These are phyloP conservation scores for Microcos paniculata DNA, from an alignment of 345 rosid species.

Conservation along the genomic window DNA sequence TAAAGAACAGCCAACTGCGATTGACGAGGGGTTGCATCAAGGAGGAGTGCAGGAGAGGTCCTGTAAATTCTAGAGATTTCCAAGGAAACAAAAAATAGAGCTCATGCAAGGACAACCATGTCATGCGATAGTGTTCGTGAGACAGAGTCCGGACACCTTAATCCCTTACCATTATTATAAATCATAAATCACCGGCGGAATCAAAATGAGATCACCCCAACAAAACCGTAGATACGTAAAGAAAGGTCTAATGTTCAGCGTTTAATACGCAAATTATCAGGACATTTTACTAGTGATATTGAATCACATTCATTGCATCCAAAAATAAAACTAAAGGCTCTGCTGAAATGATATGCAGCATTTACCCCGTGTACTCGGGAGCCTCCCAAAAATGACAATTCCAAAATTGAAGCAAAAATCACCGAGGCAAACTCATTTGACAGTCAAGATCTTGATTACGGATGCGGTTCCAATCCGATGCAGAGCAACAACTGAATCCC, in stretches of 20 bases:
- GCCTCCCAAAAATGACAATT: conserved; percentile 1
- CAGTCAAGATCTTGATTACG: conserved; percentile 87
- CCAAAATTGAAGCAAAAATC: background rate
- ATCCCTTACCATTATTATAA: background rate
- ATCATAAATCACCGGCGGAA: background rate
- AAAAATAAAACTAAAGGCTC: background rate
- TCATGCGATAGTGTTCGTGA: no score
- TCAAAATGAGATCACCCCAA: background rate
- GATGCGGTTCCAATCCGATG: conserved; percentile 91
- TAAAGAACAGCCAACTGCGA: background rate
- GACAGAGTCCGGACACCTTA: background rate
- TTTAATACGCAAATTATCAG: background rate
- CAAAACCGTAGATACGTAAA: background rate
- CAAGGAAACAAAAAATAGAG: background rate
- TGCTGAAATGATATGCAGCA: background rate
- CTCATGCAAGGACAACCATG: background rate
- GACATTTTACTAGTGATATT: background rate
- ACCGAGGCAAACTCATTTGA: conserved; percentile 37
- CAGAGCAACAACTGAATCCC: conserved; percentile 89
- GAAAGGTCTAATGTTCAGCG: background rate
- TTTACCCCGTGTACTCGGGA: background rate
- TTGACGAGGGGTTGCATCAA: background rate
- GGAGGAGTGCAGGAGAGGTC: background rate
- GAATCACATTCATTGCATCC: background rate
- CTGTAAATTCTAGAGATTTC: background rate